Evolutionary conservation across 148 eudicot species (phyloP).

Genomic region (Rhododendron molle): DNA sequence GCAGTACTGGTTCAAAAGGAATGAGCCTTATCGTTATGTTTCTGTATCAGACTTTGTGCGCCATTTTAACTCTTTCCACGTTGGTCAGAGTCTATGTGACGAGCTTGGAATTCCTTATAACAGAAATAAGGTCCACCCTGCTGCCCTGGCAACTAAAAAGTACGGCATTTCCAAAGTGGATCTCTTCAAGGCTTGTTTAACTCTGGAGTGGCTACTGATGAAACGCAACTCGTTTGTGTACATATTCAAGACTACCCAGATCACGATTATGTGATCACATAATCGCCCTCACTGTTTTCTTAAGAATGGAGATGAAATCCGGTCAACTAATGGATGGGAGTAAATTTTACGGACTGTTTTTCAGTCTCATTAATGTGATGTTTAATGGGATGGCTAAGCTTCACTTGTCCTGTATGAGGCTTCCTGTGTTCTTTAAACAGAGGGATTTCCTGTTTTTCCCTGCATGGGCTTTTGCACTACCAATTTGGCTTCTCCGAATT

Average conservation of each 20-base stretch:
- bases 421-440: slow-evolving; percentile 39
- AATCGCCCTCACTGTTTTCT: slow-evolving; percentile 51
- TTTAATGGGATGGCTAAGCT: slow-evolving; percentile 44
- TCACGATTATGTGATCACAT: slow-evolving; percentile 46
- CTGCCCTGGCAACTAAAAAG: slow-evolving; percentile 38
- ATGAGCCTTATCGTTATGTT: slow-evolving; percentile 25
- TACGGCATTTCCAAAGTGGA: slow-evolving; percentile 50
- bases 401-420: slow-evolving; percentile 29
- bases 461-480: slow-evolving; percentile 51
- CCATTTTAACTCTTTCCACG: slow-evolving; percentile 20
- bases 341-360: slow-evolving; percentile 38
- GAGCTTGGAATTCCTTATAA: slow-evolving; percentile 35
- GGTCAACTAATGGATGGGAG: slow-evolving; percentile 29
- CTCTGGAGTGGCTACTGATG: slow-evolving; percentile 64
- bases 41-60: slow-evolving; percentile 30
- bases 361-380: slow-evolving; percentile 41
- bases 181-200: slow-evolving; percentile 48
- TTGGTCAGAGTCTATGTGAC: slow-evolving; percentile 23
- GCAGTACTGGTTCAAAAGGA: slow-evolving; percentile 36
- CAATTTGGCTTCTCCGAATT: slow-evolving; percentile 42
- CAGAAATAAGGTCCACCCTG: slow-evolving; percentile 36
- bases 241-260: slow-evolving; percentile 56
- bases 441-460: slow-evolving; percentile 36
- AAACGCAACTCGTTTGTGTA: slow-evolving; percentile 56
- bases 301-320: slow-evolving; percentile 30